These are phyloP conservation scores for Pyrrhoderma lamaoense DNA, from an alignment of 1,284 basidiomycete species.

Conservation along the genomic window DNA sequence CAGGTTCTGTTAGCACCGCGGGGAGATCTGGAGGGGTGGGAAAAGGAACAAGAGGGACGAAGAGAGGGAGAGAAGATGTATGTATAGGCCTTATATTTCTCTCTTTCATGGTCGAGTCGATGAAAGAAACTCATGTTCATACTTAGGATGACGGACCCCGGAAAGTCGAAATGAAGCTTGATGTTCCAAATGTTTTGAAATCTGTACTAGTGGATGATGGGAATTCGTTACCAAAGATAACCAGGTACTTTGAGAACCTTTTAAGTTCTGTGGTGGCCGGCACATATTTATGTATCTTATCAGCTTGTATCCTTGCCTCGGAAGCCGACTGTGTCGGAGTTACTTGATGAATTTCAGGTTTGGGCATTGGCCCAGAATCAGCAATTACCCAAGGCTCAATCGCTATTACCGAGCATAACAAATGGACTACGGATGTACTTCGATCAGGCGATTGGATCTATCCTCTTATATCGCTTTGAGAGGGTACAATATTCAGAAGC, in stretches of 20 bases:
- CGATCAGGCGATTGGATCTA: constrained; percentile 84
- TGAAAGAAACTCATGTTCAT: too few relatives aligned
- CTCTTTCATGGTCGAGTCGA: constrained; percentile 10
- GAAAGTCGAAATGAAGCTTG: constrained; percentile 87
- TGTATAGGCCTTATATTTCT: too few relatives aligned
- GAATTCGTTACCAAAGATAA: constrained; percentile 94
- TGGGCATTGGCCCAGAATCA: constrained; percentile 52
- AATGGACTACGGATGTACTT: constrained; percentile 93
- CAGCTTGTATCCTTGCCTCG: constrained; percentile 86
- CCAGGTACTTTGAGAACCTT: constrained; percentile 43
- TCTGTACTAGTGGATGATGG: constrained; percentile 95
- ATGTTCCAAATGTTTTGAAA: constrained; percentile 86
- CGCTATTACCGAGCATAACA: constrained; percentile 73
- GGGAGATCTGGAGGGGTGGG: constrained; percentile 42
- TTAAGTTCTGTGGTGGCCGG: constrained; percentile 1
- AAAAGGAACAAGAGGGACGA: constrained; percentile 48
- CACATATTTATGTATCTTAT: background rate
- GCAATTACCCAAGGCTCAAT: constrained; percentile 51
- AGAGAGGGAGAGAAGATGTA: constrained; percentile 57
- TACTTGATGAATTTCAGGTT: constrained; percentile 75
- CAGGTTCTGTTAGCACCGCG: constrained; percentile 21
- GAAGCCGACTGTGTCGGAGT: constrained; percentile 69
- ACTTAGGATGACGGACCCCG: constrained; percentile 62
- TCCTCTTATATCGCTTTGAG: constrained; percentile 92
- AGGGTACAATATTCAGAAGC: constrained; percentile 86